Evolutionary conservation across 176 grass and related monocot species (phyloP).

Genomic region (Canna indica): DNA sequence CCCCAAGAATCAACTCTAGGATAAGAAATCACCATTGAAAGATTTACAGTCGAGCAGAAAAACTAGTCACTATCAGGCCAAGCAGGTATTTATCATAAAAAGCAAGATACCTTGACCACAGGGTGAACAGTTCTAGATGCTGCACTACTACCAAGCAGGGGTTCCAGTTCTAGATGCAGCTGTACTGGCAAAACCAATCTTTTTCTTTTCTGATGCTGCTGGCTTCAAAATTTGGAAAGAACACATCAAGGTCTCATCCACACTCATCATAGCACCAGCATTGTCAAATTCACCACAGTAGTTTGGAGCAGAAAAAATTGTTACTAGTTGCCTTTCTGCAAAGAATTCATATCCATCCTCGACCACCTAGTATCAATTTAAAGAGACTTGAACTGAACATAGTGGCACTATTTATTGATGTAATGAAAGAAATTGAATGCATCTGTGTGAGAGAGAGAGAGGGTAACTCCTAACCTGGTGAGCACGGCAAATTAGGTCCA

Average conservation of each 20-base stretch:
- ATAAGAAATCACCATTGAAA: too few relatives aligned
- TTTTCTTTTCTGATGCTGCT: slow-evolving; percentile 9
- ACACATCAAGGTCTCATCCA: slow-evolving; percentile 6
- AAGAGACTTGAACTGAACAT: not conserved
- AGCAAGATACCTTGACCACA: not conserved
- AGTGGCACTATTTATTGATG: not conserved
- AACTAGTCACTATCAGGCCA: too few relatives aligned
- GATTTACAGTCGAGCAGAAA: too few relatives aligned
- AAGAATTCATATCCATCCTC: slow-evolving; percentile 12
- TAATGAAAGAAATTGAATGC: not conserved
- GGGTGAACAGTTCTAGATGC: not conserved
- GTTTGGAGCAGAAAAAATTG: not conserved
- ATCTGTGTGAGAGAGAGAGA: not conserved
- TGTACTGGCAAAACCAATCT: not conserved
- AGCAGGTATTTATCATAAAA: too few relatives aligned
- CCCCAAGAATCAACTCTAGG: too few relatives aligned
- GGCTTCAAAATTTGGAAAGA: slow-evolving; percentile 11
- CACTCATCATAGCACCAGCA: slow-evolving; percentile 8
- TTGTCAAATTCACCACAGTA: slow-evolving; percentile 13
- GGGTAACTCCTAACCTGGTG: not conserved
- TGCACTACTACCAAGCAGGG: not conserved
- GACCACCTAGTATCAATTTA: not conserved
- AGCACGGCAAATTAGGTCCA: slow-evolving; percentile 14
- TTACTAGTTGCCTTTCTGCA: slow-evolving; percentile 3
- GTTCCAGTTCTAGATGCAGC: not conserved